These are phyloP conservation scores for Alternaria novae-zelandiae DNA, from an alignment of 2,329 filamentous ascomycete species.

Conservation along the genomic window DNA sequence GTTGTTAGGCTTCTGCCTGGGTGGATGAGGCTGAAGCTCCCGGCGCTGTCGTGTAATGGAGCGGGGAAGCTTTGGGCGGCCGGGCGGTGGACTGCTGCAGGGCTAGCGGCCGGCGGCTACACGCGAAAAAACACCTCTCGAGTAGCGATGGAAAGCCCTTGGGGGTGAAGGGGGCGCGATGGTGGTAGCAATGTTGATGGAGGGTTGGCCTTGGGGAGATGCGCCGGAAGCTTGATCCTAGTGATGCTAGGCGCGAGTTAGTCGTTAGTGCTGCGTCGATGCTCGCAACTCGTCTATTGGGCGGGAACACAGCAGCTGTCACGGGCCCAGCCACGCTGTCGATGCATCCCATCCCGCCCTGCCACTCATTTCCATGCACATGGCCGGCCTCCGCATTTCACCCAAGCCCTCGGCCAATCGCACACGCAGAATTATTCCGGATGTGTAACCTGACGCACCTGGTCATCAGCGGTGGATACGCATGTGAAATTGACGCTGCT, in stretches of 20 bases:
- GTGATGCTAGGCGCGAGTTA: conserved; percentile 22
- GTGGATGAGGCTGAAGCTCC: conserved; percentile 40
- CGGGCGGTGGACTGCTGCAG: conserved; percentile 22
- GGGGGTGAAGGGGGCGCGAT: not conserved
- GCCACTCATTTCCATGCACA: conserved; percentile 19
- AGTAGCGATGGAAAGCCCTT: conserved; percentile 11
- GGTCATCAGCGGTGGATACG: not conserved
- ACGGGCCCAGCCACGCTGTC: conserved; percentile 20
- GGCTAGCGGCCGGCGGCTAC: conserved; percentile 26
- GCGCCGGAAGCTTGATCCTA: conserved; percentile 23
- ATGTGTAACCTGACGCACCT: not conserved
- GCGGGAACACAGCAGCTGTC: conserved; percentile 28
- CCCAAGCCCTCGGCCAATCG: not conserved
- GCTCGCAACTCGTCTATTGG: conserved; percentile 21
- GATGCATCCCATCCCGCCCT: conserved; percentile 13
- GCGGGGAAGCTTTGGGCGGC: conserved; percentile 36
- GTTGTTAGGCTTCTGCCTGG: conserved; percentile 29
- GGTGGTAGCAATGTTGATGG: conserved; percentile 17
- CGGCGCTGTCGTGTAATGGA: conserved; percentile 35
- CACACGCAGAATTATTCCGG: not conserved
- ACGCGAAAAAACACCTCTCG: conserved; percentile 5
- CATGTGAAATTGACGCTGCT: not conserved
- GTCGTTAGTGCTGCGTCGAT: conserved; percentile 15
- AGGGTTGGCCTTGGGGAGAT: conserved; percentile 13
- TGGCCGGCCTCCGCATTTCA: conserved; percentile 18